phyloP scores from a whole-genome alignment of 805 yeast species.

The Saccharomycopsis guyanensis region DNA sequence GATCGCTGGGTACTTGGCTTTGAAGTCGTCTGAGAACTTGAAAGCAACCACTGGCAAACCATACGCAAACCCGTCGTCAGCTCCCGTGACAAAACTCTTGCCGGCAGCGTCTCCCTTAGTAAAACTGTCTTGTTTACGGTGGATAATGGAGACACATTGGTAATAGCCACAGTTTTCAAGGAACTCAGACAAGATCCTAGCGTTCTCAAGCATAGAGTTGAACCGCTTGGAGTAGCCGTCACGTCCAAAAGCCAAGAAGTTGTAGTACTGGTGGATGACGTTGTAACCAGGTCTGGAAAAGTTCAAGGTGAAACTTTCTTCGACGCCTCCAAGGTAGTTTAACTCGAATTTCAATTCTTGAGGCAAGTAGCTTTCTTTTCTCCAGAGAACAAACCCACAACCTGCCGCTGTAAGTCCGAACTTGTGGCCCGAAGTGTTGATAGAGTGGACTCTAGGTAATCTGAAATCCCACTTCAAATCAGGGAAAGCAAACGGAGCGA shows the following conservation, averaged over 20 bases:
- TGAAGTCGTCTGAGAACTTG: slow-evolving; percentile 55
- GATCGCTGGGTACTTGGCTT: slow-evolving; percentile 59
- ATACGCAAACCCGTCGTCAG: slow-evolving; percentile 40
- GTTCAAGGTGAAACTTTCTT: slow-evolving; percentile 79
- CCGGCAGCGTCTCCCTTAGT: slow-evolving; percentile 28
- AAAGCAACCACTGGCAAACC: slow-evolving; percentile 91
- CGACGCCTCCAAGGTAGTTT: slow-evolving; percentile 81
- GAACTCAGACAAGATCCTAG: slow-evolving; percentile 56
- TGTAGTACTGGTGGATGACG: slow-evolving; percentile 80
- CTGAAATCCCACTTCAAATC: slow-evolving; percentile 79
- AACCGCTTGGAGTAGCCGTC: slow-evolving; percentile 65
- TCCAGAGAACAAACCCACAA: slow-evolving; percentile 88
- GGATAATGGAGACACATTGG: slow-evolving; percentile 71
- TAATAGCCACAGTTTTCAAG: slow-evolving; percentile 60
- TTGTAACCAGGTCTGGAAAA: slow-evolving; percentile 93
- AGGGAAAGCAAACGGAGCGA: slow-evolving; percentile 80
- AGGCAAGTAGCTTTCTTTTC: slow-evolving; percentile 56
- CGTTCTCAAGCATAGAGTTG: slow-evolving; percentile 57
- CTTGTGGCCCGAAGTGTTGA: slow-evolving; percentile 89
- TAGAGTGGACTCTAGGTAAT: slow-evolving; percentile 67
- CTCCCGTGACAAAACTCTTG: slow-evolving; percentile 17
- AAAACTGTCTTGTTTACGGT: slow-evolving; percentile 35
- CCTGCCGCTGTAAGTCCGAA: slow-evolving; percentile 90
- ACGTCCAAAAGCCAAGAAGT: slow-evolving; percentile 62
- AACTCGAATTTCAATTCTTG: slow-evolving; percentile 66